These are phyloP conservation scores for Fennellomyces sp. DNA, from an alignment of 371 early-diverging fungal species.

Conservation along the genomic window DNA sequence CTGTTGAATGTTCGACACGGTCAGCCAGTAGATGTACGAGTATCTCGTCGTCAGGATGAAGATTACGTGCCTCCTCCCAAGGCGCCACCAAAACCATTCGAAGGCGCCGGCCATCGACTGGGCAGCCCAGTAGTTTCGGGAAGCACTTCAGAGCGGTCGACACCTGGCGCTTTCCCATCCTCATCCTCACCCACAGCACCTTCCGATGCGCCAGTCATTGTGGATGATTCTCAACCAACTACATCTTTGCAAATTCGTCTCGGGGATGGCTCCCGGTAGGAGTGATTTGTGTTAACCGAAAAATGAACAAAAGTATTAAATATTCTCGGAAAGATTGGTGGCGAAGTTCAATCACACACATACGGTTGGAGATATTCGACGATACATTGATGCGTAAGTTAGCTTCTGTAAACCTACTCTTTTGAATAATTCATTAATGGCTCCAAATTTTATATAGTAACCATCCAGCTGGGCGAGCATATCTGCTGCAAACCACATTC, in stretches of 20 bases:
- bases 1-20: slow-evolving; percentile 88
- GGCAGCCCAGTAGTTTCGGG: slow-evolving; percentile 60
- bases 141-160: slow-evolving; percentile 27
- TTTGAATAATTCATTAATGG: neutral
- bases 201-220: slow-evolving; percentile 22
- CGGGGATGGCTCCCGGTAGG: slow-evolving; percentile 82
- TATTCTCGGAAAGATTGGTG: slow-evolving; percentile 55
- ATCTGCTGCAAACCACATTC: slow-evolving; percentile 81
- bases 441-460: slow-evolving; percentile 27
- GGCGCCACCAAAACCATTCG: slow-evolving; percentile 78
- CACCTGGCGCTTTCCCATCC: slow-evolving; percentile 36
- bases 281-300: neutral
- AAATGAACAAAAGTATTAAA: neutral
- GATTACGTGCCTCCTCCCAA: slow-evolving; percentile 87
- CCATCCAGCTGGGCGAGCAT: slow-evolving; percentile 62
- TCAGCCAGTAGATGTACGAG: slow-evolving; percentile 91
- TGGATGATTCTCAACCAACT: slow-evolving; percentile 78
- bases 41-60: slow-evolving; percentile 82
- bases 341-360: slow-evolving; percentile 90
- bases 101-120: slow-evolving; percentile 86
- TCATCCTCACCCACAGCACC: slow-evolving; percentile 32
- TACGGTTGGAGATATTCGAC: slow-evolving; percentile 83
- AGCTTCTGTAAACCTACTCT: neutral
- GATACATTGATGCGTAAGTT: slow-evolving; percentile 68
- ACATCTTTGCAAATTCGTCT: slow-evolving; percentile 91